Evolutionary conservation across 805 yeast genomes (phyloP).

Genomic region (Candida sithepensis): DNA sequence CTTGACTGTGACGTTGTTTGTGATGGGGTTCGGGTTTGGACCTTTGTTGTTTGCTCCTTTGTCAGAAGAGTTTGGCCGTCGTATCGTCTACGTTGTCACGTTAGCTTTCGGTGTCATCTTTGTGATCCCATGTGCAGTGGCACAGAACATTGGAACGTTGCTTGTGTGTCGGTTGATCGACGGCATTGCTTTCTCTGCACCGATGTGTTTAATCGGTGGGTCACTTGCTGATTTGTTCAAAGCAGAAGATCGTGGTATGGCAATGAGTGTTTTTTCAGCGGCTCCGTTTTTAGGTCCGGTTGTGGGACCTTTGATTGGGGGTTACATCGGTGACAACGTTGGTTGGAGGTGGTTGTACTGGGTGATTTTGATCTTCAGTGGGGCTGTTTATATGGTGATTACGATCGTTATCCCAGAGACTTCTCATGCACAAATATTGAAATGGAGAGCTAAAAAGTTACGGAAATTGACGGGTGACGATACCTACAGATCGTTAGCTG

Average conservation of each 20-base stretch:
- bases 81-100: conserved; percentile 45
- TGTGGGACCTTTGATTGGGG: conserved; percentile 62
- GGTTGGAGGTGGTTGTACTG: conserved; percentile 77
- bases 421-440: conserved; percentile 53
- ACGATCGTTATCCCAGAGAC: conserved; percentile 58
- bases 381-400: conserved; percentile 38
- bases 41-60: conserved; percentile 63
- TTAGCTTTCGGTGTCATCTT: conserved; percentile 53
- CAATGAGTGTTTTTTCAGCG: conserved; percentile 54
- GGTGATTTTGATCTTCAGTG: conserved; percentile 54
- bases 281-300: conserved; percentile 73
- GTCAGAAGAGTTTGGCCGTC: conserved; percentile 61
- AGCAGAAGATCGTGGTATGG: conserved; percentile 43
- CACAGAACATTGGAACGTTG: conserved; percentile 58
- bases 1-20: conserved; percentile 55
- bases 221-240: conserved; percentile 48
- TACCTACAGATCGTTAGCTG: conserved; percentile 46
- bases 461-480: conserved; percentile 51
- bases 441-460: conserved; percentile 50
- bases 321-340: conserved; percentile 54
- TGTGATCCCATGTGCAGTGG: conserved; percentile 59
- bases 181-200: conserved; percentile 48
- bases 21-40: conserved; percentile 63
- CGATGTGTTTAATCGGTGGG: conserved; percentile 53
- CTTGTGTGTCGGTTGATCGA: conserved; percentile 45